phyloP scores from a whole-genome alignment of 495 filamentous ascomycete species.

The Talaromyces nanjingensis region DNA sequence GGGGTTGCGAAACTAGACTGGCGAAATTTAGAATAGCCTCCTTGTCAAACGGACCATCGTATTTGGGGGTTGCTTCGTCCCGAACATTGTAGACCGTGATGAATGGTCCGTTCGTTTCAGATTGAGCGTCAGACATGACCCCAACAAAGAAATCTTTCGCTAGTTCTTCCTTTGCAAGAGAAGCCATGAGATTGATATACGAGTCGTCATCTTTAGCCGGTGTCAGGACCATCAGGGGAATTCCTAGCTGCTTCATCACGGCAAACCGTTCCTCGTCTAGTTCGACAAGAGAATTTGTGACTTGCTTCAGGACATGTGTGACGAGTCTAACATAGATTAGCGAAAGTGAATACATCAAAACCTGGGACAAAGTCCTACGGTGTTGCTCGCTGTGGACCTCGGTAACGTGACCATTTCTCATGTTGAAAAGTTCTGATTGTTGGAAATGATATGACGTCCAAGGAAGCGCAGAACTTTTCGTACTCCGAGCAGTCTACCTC shows the following conservation, averaged over 20 bases:
- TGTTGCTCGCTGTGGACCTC: background rate
- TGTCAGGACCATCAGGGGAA: background rate
- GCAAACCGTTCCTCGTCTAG: background rate
- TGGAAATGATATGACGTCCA: background rate
- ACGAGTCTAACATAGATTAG: background rate
- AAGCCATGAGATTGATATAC: background rate
- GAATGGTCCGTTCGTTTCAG: background rate
- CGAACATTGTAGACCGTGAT: background rate
- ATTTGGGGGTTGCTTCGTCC: background rate
- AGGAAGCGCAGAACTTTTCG: background rate
- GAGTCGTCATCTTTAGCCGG: background rate
- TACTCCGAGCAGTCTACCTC: background rate
- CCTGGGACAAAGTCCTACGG: background rate
- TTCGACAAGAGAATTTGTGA: background rate
- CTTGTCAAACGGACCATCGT: background rate
- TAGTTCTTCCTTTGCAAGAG: background rate
- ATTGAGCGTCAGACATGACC: background rate
- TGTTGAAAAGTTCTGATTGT: background rate
- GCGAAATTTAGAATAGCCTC: background rate
- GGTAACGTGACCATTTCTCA: background rate
- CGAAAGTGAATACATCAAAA: background rate
- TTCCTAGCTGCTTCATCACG: background rate
- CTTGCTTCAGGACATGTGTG: background rate
- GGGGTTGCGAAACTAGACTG: background rate
- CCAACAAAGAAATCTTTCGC: background rate